Conservation (phyloP, 768 basidiomycete genomes). For the Chalciporus chontae region DNA sequence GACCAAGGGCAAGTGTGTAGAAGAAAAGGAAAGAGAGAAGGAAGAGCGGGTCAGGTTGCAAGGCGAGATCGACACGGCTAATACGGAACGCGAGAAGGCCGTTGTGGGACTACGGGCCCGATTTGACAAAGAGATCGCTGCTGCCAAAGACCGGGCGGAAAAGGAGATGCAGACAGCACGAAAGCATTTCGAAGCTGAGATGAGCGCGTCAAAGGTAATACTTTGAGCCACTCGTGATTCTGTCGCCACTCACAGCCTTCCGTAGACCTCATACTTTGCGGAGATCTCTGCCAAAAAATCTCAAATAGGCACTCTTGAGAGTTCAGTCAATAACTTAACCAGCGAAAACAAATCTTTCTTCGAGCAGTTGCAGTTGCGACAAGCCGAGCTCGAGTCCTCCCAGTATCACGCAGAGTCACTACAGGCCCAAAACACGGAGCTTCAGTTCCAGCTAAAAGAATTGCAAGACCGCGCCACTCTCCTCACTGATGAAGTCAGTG, state of each 20-base stretch:
- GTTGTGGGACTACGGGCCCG: constrained; percentile 57
- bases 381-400: constrained; percentile 86
- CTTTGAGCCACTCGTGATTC: background rate
- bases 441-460: constrained; percentile 85
- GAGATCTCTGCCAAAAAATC: constrained; percentile 59
- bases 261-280: constrained; percentile 63
- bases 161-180: constrained; percentile 63
- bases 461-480: constrained; percentile 66
- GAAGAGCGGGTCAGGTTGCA: constrained; percentile 51
- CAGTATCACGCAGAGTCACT: constrained; percentile 71
- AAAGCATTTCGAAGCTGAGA: constrained; percentile 76
- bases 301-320: constrained; percentile 68
- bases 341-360: constrained; percentile 79
- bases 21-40: constrained; percentile 42
- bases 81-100: constrained; percentile 61
- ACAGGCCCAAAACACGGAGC: constrained; percentile 76
- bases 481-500: constrained; percentile 67
- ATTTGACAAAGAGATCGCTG: constrained; percentile 68
- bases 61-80: constrained; percentile 59
- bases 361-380: constrained; percentile 80
- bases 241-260: constrained; percentile 3
- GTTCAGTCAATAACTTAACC: constrained; percentile 62
- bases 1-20: constrained; percentile 51
- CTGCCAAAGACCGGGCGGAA: constrained; percentile 64
- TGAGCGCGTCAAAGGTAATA: constrained; percentile 66